Base-by-base conservation (phyloP, 441 rosid species). In the Euphorbia schlechtendalii region DNA sequence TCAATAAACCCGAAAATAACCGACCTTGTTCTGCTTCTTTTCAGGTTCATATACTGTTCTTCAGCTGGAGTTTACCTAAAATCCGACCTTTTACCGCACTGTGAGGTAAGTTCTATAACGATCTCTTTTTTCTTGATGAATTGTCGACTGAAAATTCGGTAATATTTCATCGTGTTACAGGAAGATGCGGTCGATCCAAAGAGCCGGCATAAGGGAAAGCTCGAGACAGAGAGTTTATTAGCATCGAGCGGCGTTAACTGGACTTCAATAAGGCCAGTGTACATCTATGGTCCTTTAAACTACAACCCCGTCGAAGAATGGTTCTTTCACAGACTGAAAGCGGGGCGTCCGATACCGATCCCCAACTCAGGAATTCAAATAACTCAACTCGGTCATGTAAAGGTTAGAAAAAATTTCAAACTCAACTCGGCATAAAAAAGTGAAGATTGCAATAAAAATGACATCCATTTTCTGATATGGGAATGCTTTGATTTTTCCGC, bases 261-360 rank as follows among this genome's bases (percentile, higher is more conserved):
- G 86, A 90, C 99, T 75, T 90, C 97, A 13, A 5, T 88, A 36
- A 77, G 99, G 72, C 93, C 97, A 8, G 97, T 93, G 65, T 90
- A 88, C 77, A 90, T 93, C 57, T 93, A 90, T 40, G 97, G 99
- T 15, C 97, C 96, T 63, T 77, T 93, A 78, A 93, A 93, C 83
- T 90, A 93, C 84, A 90, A 90, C 79, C 97, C 97, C 4, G 96
- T 93, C 0, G 96, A 93, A 82, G 97, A 93, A 73, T 93, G 99
- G 97, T 90, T 93, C 86, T 93, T 90, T 68, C 99, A 90, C 80
- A 78, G 97, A 53, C 77, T 93, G 71, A 90, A 93, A 75, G 95
- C 95, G 0, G 96, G 95, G 43, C 95, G 96, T 56, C 97, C 99
- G 0, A 88, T 90, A 72, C 96, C 96, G 21, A 81, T 93, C 57